phyloP scores from a whole-genome alignment of 257 asterid genomes.

The Jasminum sambac region DNA sequence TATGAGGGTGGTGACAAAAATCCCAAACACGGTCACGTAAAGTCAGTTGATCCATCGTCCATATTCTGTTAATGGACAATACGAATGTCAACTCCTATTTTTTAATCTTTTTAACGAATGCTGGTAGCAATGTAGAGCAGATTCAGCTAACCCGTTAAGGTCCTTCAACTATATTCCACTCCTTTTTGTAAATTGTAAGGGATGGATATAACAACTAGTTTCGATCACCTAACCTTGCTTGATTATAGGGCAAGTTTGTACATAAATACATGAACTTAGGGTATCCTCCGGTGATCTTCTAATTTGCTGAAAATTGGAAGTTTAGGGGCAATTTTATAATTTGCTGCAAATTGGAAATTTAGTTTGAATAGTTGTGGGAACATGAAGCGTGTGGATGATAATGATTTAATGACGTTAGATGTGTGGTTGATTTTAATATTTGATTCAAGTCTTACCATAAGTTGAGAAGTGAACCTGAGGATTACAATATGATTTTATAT shows the following conservation, averaged over 20 bases:
- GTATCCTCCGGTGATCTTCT: too few relatives aligned
- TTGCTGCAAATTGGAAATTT: too few relatives aligned
- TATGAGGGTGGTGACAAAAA: background rate
- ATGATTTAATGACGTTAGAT: too few relatives aligned
- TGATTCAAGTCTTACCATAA: too few relatives aligned
- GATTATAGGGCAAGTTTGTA: background rate
- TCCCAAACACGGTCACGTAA: background rate
- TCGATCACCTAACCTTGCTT: background rate
- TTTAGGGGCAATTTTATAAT: too few relatives aligned
- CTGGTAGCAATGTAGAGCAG: background rate
- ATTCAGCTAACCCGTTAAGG: constrained; percentile 19
- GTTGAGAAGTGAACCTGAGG: too few relatives aligned
- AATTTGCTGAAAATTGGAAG: too few relatives aligned
- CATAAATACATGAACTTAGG: background rate
- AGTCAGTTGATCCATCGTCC: background rate
- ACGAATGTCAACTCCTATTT: constrained; percentile 29
- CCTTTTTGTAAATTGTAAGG: background rate
- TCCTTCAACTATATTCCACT: background rate
- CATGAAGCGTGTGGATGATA: too few relatives aligned
- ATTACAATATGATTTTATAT: too few relatives aligned
- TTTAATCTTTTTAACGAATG: background rate
- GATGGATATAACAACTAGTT: background rate
- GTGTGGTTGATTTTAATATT: too few relatives aligned
- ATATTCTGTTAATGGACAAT: background rate
- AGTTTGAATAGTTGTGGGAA: too few relatives aligned